phyloP scores from a whole-genome alignment of 352 stramenopile genomes.

The Pilasporangium apinafurcum region DNA sequence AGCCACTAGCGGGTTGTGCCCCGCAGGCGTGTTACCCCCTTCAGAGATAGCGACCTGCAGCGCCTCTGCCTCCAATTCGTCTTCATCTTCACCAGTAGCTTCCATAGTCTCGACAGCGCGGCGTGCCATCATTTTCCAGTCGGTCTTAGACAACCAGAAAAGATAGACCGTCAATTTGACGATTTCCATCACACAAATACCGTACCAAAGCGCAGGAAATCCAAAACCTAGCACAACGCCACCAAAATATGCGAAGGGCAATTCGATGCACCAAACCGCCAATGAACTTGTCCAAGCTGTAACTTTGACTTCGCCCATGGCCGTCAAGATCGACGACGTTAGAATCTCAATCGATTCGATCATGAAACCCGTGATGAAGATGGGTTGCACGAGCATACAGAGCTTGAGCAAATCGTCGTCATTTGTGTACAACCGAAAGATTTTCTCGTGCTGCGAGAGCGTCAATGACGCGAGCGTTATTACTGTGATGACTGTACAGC shows the following conservation, averaged over 20 bases:
- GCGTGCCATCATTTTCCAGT: slow-evolving; percentile 38
- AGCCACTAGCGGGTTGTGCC: slow-evolving; percentile 26
- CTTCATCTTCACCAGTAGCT: slow-evolving; percentile 19
- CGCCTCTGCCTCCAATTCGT: slow-evolving; percentile 17
- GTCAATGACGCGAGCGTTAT: slow-evolving; percentile 27
- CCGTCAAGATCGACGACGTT: slow-evolving; percentile 31
- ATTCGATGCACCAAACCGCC: slow-evolving; percentile 39
- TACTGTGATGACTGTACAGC: slow-evolving; percentile 46
- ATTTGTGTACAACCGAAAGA: slow-evolving; percentile 44
- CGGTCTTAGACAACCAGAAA: slow-evolving; percentile 23
- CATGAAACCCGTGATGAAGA: slow-evolving; percentile 41
- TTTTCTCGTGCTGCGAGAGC: slow-evolving; percentile 18
- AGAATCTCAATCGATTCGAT: slow-evolving; percentile 52
- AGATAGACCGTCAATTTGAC: slow-evolving; percentile 33
- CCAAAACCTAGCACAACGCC: slow-evolving; percentile 32
- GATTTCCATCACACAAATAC: slow-evolving; percentile 36
- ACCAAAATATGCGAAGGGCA: slow-evolving; percentile 40
- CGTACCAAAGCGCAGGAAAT: slow-evolving; percentile 39
- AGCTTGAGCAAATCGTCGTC: slow-evolving; percentile 38
- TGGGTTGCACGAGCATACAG: slow-evolving; percentile 35
- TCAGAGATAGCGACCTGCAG: slow-evolving; percentile 28
- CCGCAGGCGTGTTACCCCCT: slow-evolving; percentile 46
- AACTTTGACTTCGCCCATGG: slow-evolving; percentile 49
- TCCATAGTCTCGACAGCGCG: slow-evolving; percentile 35
- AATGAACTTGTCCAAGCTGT: slow-evolving; percentile 34